Base-by-base conservation (phyloP, 2,329 filamentous ascomycete species). In the Nigrograna mackinnonii region DNA sequence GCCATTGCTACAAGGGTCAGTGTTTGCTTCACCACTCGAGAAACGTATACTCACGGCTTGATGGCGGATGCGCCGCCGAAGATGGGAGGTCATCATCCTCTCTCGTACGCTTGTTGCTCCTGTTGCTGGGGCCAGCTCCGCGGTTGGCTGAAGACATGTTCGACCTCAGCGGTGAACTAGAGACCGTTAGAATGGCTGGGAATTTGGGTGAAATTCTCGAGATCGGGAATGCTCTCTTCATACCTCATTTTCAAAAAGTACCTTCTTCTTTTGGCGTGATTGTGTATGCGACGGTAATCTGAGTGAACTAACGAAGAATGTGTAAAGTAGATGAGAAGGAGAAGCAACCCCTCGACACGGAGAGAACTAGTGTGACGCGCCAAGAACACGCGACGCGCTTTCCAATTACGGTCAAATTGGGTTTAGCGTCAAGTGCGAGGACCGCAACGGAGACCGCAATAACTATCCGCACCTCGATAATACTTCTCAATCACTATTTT, bases 71-170 rank as follows among this genome's bases (percentile, higher is more conserved):
- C 39, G 75, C 77, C 13, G 73, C 68, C 14, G 81, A 82, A 20
- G 81, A 82, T 31, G 75, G 74, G 32, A 76, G 62, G 39, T 83
- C 80, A 55, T 86, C 84, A 45, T 79, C 78, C 57, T 86, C 84
- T 70, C 84, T 78, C 24, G 78, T 76, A 57, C 85, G 79, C 69
- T 87, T 87, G 50, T 87, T 87, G 47, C 82, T 77, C 48, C 77
- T 71, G 52, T 72, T 78, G 50, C 73, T 58, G 39, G 71, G 72
- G 14, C 71, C 70, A 43, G 79, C 67, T 39, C 89, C 89, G 55
- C 89, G 84, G 71, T 95, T 96, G 58, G 85, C 90, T 52, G 91
- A 91, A 47, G 86, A 84, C 77, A 88, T 86, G 72, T 85, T 90
- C 57, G 84, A 79, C 69, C 86, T 85, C 47, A 95, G 79, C 66